Evolutionary conservation across 164 flowering plant genomes (phyloP).

Genomic region (Brasenia schreberi): DNA sequence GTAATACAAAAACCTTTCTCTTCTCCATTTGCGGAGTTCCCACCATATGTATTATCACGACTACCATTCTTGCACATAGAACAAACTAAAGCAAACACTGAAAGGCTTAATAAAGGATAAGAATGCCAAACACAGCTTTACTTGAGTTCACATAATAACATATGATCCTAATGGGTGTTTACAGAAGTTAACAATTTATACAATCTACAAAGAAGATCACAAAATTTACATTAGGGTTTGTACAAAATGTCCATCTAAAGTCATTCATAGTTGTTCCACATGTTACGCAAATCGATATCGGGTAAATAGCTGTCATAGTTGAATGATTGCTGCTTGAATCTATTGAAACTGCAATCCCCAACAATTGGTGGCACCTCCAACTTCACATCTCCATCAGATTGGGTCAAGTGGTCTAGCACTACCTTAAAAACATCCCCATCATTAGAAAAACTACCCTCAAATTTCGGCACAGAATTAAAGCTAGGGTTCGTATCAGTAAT

Average conservation of each 20-base stretch:
- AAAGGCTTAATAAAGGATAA: too few species aligned
- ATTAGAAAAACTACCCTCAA: background rate
- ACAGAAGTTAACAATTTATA: too few species aligned
- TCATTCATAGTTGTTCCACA: background rate
- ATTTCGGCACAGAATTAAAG: background rate
- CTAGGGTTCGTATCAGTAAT: background rate
- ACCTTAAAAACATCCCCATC: background rate
- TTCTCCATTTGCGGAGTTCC: too few species aligned
- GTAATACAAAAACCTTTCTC: too few species aligned
- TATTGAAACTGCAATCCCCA: background rate
- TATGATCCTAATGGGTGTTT: too few species aligned
- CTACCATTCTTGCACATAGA: too few species aligned
- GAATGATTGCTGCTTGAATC: background rate
- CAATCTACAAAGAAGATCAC: too few species aligned
- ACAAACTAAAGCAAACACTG: too few species aligned
- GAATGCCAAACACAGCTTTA: too few species aligned
- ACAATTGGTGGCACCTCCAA: conserved; percentile 1
- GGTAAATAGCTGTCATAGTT: background rate
- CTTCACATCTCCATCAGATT: background rate
- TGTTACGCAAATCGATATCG: background rate
- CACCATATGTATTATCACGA: too few species aligned
- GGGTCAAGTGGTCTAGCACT: background rate
- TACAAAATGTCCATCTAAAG: background rate
- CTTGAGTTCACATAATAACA: too few species aligned
- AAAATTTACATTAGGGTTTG: too few species aligned